Percentiles rank a stretch among this genome's conserved stretches.
Conservation (phyloP, 768 basidiomycete species). For the Gymnopilus junonius region DNA sequence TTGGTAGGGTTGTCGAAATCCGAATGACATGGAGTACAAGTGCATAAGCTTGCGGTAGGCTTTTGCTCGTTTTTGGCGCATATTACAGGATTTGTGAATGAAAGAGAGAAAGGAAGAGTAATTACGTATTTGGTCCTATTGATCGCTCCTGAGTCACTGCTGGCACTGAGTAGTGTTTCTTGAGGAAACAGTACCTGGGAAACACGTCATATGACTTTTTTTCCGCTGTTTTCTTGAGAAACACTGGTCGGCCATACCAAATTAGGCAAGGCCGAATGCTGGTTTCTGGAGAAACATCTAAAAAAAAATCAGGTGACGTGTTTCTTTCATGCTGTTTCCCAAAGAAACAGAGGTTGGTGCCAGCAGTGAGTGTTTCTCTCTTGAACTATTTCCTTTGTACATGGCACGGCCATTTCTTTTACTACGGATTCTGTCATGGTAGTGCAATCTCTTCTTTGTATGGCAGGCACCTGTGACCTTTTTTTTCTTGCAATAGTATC, state of each 20-base stretch:
- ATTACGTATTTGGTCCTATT: constrained; percentile 22
- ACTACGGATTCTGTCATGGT: constrained; percentile 36
- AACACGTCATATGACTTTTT: too few relatives aligned
- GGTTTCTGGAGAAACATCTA: too few relatives aligned
- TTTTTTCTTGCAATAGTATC: constrained; percentile 22
- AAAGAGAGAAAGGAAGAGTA: not conserved
- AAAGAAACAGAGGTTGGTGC: too few relatives aligned
- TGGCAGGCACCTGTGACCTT: not conserved
- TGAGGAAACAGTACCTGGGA: too few relatives aligned
- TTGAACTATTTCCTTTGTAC: constrained; percentile 10
- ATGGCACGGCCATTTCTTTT: constrained; percentile 26
- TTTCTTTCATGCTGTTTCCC: too few relatives aligned
- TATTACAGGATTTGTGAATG: constrained; percentile 35
- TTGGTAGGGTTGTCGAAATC: constrained; percentile 94
- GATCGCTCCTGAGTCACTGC: too few relatives aligned
- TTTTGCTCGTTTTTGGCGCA: constrained; percentile 97
- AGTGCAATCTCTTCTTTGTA: not conserved
- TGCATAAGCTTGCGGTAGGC: constrained; percentile 94
- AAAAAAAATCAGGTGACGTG: too few relatives aligned
- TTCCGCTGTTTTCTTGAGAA: too few relatives aligned
- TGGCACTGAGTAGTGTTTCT: too few relatives aligned
- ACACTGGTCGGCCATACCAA: too few relatives aligned
- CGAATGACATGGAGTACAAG: constrained; percentile 84
- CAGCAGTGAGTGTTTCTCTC: too few relatives aligned
- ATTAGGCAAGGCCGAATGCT: too few relatives aligned